Percentiles rank a stretch among this genome's conserved stretches.
Evolutionary conservation across 129 eudicot genomes (phyloP).

Genomic region (Oenanthe sinensis): DNA sequence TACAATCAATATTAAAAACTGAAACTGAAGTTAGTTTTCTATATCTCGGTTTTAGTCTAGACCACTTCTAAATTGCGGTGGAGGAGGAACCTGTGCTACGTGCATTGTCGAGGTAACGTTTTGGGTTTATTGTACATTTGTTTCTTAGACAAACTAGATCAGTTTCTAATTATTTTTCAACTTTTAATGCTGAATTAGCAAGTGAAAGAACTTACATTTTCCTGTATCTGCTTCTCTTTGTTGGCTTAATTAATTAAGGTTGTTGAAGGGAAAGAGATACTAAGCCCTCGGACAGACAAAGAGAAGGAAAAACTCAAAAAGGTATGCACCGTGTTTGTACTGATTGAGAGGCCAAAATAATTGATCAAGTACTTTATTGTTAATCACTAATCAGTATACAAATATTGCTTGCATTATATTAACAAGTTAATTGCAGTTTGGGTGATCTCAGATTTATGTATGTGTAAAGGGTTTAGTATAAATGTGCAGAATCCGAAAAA

Average conservation of each 20-base stretch:
- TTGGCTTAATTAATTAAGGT: conserved; percentile 27
- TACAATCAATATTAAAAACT: not conserved
- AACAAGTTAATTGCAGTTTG: not conserved
- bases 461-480: not conserved
- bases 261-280: conserved; percentile 64
- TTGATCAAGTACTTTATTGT: not conserved
- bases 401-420: not conserved
- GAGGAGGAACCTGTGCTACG: conserved; percentile 93
- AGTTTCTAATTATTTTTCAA: not conserved
- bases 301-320: conserved; percentile 71
- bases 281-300: conserved; percentile 55
- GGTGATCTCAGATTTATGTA: not conserved
- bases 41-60: conserved; percentile 41
- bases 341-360: not conserved
- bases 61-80: conserved; percentile 70
- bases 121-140: not conserved
- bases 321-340: conserved; percentile 28
- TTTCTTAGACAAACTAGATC: not conserved
- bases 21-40: not conserved
- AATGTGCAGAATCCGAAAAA: conserved; percentile 69
- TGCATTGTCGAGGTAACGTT: conserved; percentile 77
- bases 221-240: not conserved
- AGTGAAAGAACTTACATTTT: not conserved
- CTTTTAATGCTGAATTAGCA: not conserved
- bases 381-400: not conserved